Conservation (phyloP, 202 grass and related monocot genomes). For the Panicum hallii region DNA sequence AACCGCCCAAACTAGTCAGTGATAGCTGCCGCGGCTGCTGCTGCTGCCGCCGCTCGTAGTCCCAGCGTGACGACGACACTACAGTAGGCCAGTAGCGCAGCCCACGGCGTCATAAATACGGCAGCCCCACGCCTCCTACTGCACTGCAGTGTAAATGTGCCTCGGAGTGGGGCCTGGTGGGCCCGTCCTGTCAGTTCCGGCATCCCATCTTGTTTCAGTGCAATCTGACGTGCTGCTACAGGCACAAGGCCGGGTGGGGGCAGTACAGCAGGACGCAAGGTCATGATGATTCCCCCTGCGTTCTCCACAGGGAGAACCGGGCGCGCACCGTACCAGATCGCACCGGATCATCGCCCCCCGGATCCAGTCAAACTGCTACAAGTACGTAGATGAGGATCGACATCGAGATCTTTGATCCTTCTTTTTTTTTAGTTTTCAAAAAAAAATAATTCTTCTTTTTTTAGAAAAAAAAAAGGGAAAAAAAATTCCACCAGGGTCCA, state of each 20-base stretch:
- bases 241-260: not conserved
- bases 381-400: not conserved
- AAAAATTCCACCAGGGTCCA: not conserved
- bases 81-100: not conserved
- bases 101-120: not conserved
- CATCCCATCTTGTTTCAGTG: not conserved
- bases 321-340: not conserved
- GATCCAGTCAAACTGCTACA: not conserved
- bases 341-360: not conserved
- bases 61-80: not conserved
- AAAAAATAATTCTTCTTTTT: too few relatives aligned
- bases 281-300: not conserved
- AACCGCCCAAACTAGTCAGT: constrained; percentile 1
- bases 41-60: not conserved
- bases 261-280: not conserved
- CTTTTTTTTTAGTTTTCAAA: too few relatives aligned
- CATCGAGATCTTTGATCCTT: not conserved
- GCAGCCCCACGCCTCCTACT: not conserved
- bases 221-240: not conserved
- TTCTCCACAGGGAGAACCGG: not conserved
- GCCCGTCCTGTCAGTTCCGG: not conserved
- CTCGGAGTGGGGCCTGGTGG: not conserved
- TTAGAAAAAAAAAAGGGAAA: not conserved
- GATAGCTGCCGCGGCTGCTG: not conserved
- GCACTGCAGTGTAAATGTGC: not conserved